Evolutionary conservation across 768 basidiomycete genomes (phyloP), one percentile per base, ranked within the genome.

Genomic region (Serendipita sp.): DNA sequence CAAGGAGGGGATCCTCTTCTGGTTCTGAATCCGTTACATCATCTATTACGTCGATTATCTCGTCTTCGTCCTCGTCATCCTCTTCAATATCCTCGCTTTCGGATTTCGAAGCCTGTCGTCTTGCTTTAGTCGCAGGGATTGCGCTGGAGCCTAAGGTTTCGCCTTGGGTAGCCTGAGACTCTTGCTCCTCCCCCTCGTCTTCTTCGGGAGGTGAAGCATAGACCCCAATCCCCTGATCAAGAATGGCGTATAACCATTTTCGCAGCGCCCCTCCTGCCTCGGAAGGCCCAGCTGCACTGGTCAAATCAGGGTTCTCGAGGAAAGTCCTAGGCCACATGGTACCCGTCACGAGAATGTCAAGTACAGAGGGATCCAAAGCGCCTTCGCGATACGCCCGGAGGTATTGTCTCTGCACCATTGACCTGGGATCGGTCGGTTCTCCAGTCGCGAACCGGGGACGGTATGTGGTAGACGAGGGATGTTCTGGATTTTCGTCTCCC

Each of bases 221-320:
- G 48, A 87, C 74, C 17, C 79, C 80, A 66, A 58, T 58, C 9
- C 53, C 53, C n/a, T 84, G 81, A 60, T 87, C 82, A 43, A 90
- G 68, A 26, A 90, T 74, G 0, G 86, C 77, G 69, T 87, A 86
- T 31, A 78, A 73, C 84, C 84, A 88, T 58, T 74, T 69, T 16
- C 85, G 78, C 53, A 90, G 77, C 0, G 81, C 80, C 31, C 82
- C 72, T 22, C 24, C 53, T 22, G 53, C 53, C 3, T 83, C 82
- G 13, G 90, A 78, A 61, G 79, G 83, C 63, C 81, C 73, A 20
- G 80, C 74, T 11, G 85, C 83, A 0, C 81, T 81, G 70, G 88
- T 86, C 31, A 78, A 60, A 70, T 91, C 88, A 0, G 89, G 89
- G 66, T 83, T 79, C 64, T 91, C 89, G 22, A 91, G 77, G 70